phyloP scores from a whole-genome alignment of 164 flowering plant genomes.

The Protea cynaroides region DNA sequence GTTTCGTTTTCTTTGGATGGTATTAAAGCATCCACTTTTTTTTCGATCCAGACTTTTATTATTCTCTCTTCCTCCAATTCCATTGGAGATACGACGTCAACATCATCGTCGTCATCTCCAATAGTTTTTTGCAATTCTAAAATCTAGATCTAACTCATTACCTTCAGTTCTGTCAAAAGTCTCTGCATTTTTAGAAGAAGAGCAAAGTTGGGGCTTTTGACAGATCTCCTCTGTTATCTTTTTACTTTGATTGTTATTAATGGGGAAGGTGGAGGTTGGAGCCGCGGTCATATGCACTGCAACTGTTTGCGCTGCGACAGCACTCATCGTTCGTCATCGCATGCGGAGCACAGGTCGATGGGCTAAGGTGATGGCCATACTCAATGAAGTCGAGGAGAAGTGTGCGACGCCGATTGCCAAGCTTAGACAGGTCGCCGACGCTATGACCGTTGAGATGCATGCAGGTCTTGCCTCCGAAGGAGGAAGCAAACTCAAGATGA shows the following conservation, averaged over 20 bases:
- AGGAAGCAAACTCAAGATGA: slow-evolving; percentile 95
- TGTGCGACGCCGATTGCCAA: slow-evolving; percentile 57
- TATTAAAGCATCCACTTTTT: too few species aligned
- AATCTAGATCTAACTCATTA: too few species aligned
- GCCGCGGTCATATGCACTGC: slow-evolving; percentile 77
- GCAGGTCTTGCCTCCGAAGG: slow-evolving; percentile 96
- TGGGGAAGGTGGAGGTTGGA: slow-evolving; percentile 70
- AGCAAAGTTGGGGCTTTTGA: not conserved
- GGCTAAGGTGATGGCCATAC: slow-evolving; percentile 54
- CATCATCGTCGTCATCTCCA: too few species aligned
- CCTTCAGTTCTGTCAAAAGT: too few species aligned
- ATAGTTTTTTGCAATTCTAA: too few species aligned
- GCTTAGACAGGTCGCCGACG: slow-evolving; percentile 82
- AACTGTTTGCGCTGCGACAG: slow-evolving; percentile 74
- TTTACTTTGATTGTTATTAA: slow-evolving; percentile 1
- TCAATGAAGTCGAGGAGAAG: slow-evolving; percentile 73
- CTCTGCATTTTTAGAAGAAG: not conserved
- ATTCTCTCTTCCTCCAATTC: too few species aligned
- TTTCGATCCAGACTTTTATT: too few species aligned
- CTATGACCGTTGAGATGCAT: slow-evolving; percentile 94
- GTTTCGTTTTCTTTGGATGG: too few species aligned
- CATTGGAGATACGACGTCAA: too few species aligned
- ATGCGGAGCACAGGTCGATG: slow-evolving; percentile 53
- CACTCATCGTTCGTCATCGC: slow-evolving; percentile 57
- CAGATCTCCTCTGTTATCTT: not conserved